phyloP scores from a whole-genome alignment of 192 early-diverging fungal genomes.

The Backusella parvicylindrica region DNA sequence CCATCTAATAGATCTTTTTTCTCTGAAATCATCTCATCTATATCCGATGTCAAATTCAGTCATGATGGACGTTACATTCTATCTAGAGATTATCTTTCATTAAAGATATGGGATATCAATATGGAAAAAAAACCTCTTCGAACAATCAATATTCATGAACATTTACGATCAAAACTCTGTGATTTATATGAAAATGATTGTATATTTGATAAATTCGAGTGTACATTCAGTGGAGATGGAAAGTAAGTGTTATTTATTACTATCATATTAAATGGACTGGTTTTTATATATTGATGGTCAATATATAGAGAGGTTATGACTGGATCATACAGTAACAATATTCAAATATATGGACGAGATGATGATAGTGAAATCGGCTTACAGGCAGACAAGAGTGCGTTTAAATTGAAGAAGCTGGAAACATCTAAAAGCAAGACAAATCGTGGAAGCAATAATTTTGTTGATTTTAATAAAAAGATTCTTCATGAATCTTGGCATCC shows the following conservation, averaged over 20 bases:
- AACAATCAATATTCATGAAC: slow-evolving; percentile 97
- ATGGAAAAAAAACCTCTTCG: slow-evolving; percentile 93
- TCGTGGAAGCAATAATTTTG: slow-evolving; percentile 52
- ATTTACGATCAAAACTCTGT: slow-evolving; percentile 91
- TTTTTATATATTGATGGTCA: too few species aligned
- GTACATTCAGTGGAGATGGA: slow-evolving; percentile 94
- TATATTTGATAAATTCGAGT: slow-evolving; percentile 99
- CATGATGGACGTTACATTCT: slow-evolving; percentile 95
- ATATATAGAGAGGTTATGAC: slow-evolving; percentile 75
- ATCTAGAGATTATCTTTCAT: slow-evolving; percentile 93
- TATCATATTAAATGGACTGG: too few species aligned
- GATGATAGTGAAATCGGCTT: slow-evolving; percentile 80
- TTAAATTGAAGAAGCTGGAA: slow-evolving; percentile 89
- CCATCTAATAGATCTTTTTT: slow-evolving; percentile 95
- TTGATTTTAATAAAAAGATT: slow-evolving; percentile 97
- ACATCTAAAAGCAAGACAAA: slow-evolving; percentile 72
- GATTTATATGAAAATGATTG: too few species aligned
- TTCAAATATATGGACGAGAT: slow-evolving; percentile 89
- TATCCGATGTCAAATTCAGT: slow-evolving; percentile 96
- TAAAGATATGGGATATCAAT: slow-evolving; percentile 99
- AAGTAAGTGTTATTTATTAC: slow-evolving; percentile 74
- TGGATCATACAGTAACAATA: slow-evolving; percentile 98
- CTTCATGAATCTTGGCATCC: slow-evolving; percentile 99
- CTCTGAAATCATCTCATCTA: slow-evolving; percentile 98
- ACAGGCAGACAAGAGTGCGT: slow-evolving; percentile 98